phyloP scores from a whole-genome alignment of 1,139 yeast species.

The Yamadazyma taylorii region DNA sequence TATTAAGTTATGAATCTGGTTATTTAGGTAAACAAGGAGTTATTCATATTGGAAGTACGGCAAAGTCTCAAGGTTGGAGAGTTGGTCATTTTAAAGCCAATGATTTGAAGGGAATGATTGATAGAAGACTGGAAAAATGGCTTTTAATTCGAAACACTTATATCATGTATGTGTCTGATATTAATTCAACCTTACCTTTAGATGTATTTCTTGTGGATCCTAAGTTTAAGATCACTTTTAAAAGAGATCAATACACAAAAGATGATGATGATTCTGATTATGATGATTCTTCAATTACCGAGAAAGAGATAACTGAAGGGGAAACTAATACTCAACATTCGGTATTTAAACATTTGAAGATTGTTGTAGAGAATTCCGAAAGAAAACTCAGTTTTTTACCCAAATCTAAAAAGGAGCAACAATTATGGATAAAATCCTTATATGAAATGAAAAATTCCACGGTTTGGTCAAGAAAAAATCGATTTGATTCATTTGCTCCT shows the following conservation, averaged over 20 bases:
- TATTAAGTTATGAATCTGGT: slow-evolving; percentile 79
- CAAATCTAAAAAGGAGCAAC: slow-evolving; percentile 67
- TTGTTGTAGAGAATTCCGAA: slow-evolving; percentile 78
- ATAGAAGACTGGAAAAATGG: slow-evolving; percentile 92
- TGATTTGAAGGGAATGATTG: slow-evolving; percentile 82
- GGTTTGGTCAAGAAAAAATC: slow-evolving; percentile 68
- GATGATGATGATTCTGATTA: slow-evolving; percentile 47
- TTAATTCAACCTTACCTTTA: slow-evolving; percentile 80
- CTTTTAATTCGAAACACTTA: slow-evolving; percentile 81
- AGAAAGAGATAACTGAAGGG: slow-evolving; percentile 23
- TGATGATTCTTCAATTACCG: slow-evolving; percentile 39
- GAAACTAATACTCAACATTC: slow-evolving; percentile 20
- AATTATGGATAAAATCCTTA: slow-evolving; percentile 76
- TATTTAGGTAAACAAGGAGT: slow-evolving; percentile 89
- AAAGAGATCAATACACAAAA: slow-evolving; percentile 33
- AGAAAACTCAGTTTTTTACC: slow-evolving; percentile 76
- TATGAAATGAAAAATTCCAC: slow-evolving; percentile 66
- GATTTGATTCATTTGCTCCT: slow-evolving; percentile 94
- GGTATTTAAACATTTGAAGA: slow-evolving; percentile 47
- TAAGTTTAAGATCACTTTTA: slow-evolving; percentile 55
- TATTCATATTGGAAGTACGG: slow-evolving; percentile 75
- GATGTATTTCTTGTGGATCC: slow-evolving; percentile 89
- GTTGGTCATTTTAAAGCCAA: slow-evolving; percentile 83
- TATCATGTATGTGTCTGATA: slow-evolving; percentile 80
- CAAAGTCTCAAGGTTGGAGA: slow-evolving; percentile 92